Conservation (phyloP, 306 rosid genomes). For the Rubus idaeus region DNA sequence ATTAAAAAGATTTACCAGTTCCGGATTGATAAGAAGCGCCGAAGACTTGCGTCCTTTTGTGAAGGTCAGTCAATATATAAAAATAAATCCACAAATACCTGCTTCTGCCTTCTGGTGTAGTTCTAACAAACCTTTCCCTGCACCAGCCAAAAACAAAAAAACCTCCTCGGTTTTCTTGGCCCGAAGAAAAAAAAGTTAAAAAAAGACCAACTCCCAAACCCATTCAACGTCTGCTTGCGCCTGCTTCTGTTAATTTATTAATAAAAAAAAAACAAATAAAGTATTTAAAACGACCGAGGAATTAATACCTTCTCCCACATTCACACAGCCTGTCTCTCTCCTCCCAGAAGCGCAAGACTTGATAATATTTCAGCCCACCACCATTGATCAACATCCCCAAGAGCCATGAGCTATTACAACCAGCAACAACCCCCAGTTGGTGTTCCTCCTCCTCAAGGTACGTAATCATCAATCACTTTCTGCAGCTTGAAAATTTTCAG, state of each 20-base stretch:
- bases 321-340: background rate
- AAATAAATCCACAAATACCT: too few relatives aligned
- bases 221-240: background rate
- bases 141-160: constrained; percentile 9
- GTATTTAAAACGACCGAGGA: background rate
- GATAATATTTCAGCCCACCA: background rate
- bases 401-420: constrained; percentile 70
- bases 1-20: too few relatives aligned
- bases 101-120: too few relatives aligned
- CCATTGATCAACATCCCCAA: background rate
- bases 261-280: background rate
- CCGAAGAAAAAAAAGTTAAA: background rate
- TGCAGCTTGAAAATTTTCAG: background rate
- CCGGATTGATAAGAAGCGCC: too few relatives aligned
- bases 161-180: background rate
- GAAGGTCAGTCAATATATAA: too few relatives aligned
- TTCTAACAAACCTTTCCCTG: background rate
- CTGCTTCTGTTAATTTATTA: background rate
- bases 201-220: background rate
- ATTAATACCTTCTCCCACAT: background rate
- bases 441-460: constrained; percentile 92
- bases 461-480: too few relatives aligned
- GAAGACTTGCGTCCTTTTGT: too few relatives aligned
- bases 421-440: constrained; percentile 94
- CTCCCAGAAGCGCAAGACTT: background rate